Percentiles rank a stretch among this genome's conserved stretches.
Conservation (phyloP, 257 asterid species). For the Solanum sparsipilum region DNA sequence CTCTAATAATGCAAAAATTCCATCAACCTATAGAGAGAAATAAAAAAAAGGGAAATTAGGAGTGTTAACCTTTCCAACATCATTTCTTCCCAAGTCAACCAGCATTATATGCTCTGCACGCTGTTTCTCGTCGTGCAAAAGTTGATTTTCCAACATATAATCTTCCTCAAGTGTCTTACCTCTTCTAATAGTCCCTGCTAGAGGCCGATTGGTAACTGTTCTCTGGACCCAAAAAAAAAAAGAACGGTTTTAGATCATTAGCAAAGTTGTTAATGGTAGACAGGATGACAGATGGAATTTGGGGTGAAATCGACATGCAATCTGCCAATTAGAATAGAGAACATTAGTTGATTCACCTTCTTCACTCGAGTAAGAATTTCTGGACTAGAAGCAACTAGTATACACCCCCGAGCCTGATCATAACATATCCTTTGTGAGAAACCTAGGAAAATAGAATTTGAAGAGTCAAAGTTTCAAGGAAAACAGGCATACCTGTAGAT, state of each 20-base stretch:
- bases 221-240: slow-evolving; percentile 34
- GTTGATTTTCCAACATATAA: slow-evolving; percentile 80
- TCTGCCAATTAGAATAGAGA: neutral
- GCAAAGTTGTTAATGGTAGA: neutral
- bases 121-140: slow-evolving; percentile 77
- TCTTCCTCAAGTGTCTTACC: slow-evolving; percentile 92
- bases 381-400: slow-evolving; percentile 96
- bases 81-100: slow-evolving; percentile 98
- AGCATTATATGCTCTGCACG: slow-evolving; percentile 98
- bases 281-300: neutral
- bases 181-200: slow-evolving; percentile 92
- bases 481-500: slow-evolving; percentile 61
- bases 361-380: slow-evolving; percentile 92
- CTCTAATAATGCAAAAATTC: neutral
- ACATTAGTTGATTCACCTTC: slow-evolving; percentile 33
- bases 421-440: neutral
- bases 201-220: slow-evolving; percentile 72
- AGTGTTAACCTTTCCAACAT: slow-evolving; percentile 82
- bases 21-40: neutral
- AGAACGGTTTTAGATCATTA: neutral
- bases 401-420: slow-evolving; percentile 83
- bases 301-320: neutral
- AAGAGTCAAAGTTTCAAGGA: slow-evolving; percentile 8
- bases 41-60: neutral
- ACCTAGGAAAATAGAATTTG: neutral